Base-by-base conservation (phyloP, 257 asterid species). In the Marsdenia floribunda region DNA sequence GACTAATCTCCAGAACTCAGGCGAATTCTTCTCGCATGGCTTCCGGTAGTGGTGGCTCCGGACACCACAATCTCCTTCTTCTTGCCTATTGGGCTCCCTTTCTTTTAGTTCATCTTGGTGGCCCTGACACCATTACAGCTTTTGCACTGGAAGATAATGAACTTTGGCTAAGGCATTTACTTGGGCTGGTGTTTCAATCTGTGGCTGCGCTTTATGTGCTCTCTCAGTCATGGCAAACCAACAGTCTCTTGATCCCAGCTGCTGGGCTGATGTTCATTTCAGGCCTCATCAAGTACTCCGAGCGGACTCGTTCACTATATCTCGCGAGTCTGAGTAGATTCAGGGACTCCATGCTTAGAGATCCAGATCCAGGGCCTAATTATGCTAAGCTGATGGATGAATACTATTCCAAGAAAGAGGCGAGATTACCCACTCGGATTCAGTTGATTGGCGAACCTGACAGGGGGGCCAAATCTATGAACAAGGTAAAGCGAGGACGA, bases 101-200 rank as follows among this genome's bases (percentile, higher is more conserved):
- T 75, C 85, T 88, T 50, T 78, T 88, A 46, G 82, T 86, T 4
- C 92, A 86, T 59, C 90, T 88, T 1, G 87, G 92, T 0, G 92
- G 92, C 7, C 92, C 87, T 2, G 88, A 88, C 68, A 82, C 86
- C 12, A 88, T 88, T 16, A 82, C 88, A 0, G 92, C 92, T 1
- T 88, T 82, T 18, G 72, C 88, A 22, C 65, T 86, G 13, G 92
- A 88, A 71, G 90, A 88, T 55, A 88, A 86, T 66, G 83, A 81
- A 46, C 85, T 86, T 0, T 88, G 90, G 92, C 73, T 61, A 24
- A 64, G 89, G 68, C 83, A 86, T 73, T 29, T 86, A 7, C 81
- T 86, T 5, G 38, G 80, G 4, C 87, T 87, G 57, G 1, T 88
- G 0, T 63, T 82, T 72, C 91, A 88, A 57, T 69, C 78, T 0